Evolutionary conservation across 495 filamentous ascomycete genomes (phyloP).

Genomic region (Talaromyces borbonicus): DNA sequence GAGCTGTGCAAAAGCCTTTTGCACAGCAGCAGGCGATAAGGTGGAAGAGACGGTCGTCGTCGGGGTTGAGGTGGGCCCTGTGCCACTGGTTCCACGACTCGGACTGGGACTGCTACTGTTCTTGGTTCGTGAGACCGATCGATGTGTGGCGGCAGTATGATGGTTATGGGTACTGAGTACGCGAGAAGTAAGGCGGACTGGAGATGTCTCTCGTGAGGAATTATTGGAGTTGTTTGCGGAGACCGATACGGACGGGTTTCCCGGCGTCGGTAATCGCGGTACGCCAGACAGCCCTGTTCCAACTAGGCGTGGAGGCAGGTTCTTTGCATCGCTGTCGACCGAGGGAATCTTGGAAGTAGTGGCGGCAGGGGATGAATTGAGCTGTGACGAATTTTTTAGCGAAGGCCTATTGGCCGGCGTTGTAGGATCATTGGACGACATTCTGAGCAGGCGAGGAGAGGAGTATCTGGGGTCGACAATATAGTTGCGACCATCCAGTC

Average conservation of each 20-base stretch:
- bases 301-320: conserved; percentile 17
- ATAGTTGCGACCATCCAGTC: conserved; percentile 1
- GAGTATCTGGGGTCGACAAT: not conserved
- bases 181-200: conserved; percentile 29
- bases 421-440: conserved; percentile 3
- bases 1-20: conserved; percentile 54
- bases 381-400: not conserved
- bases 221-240: conserved; percentile 34
- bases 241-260: conserved; percentile 21
- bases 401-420: conserved; percentile 5
- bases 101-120: conserved; percentile 63
- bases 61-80: not conserved
- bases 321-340: not conserved
- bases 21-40: conserved; percentile 48
- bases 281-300: conserved; percentile 24
- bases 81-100: conserved; percentile 38
- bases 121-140: conserved; percentile 50
- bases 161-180: conserved; percentile 18
- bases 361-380: not conserved
- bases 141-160: conserved; percentile 20
- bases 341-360: not conserved
- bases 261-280: conserved; percentile 27
- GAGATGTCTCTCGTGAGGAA: conserved; percentile 43
- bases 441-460: not conserved
- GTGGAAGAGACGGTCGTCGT: conserved; percentile 23